Evolutionary conservation across 2,329 filamentous ascomycete genomes (phyloP), one percentile per base, ranked within the genome.

Genomic region (Coniosporium tulheliwenetii): DNA sequence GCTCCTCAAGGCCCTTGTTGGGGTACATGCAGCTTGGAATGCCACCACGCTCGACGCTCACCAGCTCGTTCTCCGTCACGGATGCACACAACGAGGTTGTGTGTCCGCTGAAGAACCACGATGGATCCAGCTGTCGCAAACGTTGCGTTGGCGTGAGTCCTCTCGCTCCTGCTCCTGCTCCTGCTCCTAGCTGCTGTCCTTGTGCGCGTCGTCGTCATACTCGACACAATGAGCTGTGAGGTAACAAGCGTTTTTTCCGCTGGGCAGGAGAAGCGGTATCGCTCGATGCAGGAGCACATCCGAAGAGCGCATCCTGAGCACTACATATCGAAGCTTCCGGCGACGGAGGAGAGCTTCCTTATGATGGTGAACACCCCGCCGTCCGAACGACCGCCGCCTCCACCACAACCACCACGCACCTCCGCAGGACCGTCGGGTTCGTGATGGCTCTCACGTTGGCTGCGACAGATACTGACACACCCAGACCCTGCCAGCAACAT

Each of bases 251-350:
- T 37, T 13, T 16, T n/a, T 35, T 35, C 14, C 36, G 36, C n/a
- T 15, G 36, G 10, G 36, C 64, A 93, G 85, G 85, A 93, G 69
- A 93, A 93, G 65, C 77, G 85, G 51, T 98, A 87, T 67, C 86
- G 91, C 62, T 96, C 89, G 47, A 96, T 98, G 85, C 91, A 96
- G 66, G 91, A 98, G 73, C 91, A 98, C 59, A 96, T 98, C 56
- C 85, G 91, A 54, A 81, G 91, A 62, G 89, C 91, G 50, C 91
- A 98, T 61, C 89, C 89, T 45, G 86, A 93, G 61, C 82, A 95
- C 62, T 96, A 96, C 66, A 93, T 98, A 53, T 80, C 91, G 39
- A 95, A 96, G 74, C 81, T 96, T 52, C 89, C 91, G 50, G 91
- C 91, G 38, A 98, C 89, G 52, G 89, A 95, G 63, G 89, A 96